phyloP scores from a whole-genome alignment of 1,284 basidiomycete genomes.

The Heliocybe sulcata region DNA sequence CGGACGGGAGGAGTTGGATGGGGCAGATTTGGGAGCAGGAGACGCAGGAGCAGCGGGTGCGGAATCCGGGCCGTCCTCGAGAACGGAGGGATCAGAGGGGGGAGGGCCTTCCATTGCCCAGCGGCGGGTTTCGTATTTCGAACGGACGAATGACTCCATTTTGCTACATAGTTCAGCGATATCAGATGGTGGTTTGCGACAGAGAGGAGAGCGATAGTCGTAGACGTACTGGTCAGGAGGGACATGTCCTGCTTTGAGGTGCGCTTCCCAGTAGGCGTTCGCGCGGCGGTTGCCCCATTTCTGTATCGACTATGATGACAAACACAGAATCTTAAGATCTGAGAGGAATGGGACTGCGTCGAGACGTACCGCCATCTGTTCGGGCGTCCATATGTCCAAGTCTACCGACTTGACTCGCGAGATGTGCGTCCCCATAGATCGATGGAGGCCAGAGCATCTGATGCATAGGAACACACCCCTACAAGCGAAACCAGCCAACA shows the following conservation, averaged over 20 bases:
- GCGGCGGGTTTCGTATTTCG: slow-evolving; percentile 90
- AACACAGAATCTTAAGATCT: slow-evolving; percentile 2
- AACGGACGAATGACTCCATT: slow-evolving; percentile 96
- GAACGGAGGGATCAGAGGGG: slow-evolving; percentile 75
- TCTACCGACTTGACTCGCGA: slow-evolving; percentile 97
- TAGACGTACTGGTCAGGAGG: slow-evolving; percentile 91
- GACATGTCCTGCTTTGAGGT: slow-evolving; percentile 87
- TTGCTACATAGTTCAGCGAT: too few species aligned
- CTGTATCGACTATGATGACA: slow-evolving; percentile 58
- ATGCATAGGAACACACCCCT: slow-evolving; percentile 95
- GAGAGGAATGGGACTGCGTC: background rate
- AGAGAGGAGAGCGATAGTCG: too few species aligned
- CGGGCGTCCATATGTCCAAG: slow-evolving; percentile 95
- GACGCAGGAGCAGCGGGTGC: slow-evolving; percentile 14
- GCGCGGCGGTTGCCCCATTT: slow-evolving; percentile 94
- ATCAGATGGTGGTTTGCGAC: too few species aligned
- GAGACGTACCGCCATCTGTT: slow-evolving; percentile 89
- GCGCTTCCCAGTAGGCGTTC: slow-evolving; percentile 97
- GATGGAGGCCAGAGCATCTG: slow-evolving; percentile 96
- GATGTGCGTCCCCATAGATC: slow-evolving; percentile 98
- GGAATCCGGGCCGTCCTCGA: slow-evolving; percentile 46
- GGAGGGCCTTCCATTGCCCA: slow-evolving; percentile 91
- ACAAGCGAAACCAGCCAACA: slow-evolving; percentile 11
- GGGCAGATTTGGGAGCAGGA: slow-evolving; percentile 14
- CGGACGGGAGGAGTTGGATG: slow-evolving; percentile 24